Conservation (phyloP, 768 basidiomycete genomes). For the Fibroporia radiculosa region DNA sequence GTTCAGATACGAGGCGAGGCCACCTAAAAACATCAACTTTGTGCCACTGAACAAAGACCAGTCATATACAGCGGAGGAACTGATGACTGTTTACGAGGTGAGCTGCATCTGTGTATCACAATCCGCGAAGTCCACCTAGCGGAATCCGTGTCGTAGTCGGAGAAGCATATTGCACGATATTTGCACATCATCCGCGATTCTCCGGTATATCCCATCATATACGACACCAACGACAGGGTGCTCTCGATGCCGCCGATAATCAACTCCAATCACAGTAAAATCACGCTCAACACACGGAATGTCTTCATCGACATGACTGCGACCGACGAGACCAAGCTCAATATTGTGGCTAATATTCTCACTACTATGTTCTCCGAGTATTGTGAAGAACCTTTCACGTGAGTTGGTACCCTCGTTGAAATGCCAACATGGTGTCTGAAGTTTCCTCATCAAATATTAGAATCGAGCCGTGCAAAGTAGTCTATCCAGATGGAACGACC, state of each 20-base stretch:
- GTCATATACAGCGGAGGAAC: conserved; percentile 77
- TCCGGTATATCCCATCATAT: conserved; percentile 96
- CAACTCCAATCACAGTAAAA: conserved; percentile 96
- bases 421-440: not conserved
- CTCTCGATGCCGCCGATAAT: conserved; percentile 98
- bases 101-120: conserved; percentile 12
- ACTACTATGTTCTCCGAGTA: conserved; percentile 99
- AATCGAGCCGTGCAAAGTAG: conserved; percentile 87
- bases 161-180: conserved; percentile 85
- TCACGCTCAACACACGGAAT: conserved; percentile 87
- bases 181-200: conserved; percentile 91
- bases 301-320: conserved; percentile 97
- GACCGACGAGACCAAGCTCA: conserved; percentile 93
- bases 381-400: conserved; percentile 89
- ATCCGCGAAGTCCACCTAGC: too few species aligned
- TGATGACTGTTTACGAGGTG: conserved; percentile 94
- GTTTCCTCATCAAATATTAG: conserved; percentile 31
- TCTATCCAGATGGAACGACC: conserved; percentile 68
- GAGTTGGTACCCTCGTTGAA: conserved; percentile 20
- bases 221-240: conserved; percentile 81
- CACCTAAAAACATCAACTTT: conserved; percentile 89
- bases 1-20: conserved; percentile 78
- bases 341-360: conserved; percentile 92
- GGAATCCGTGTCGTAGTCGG: conserved; percentile 48
- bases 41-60: conserved; percentile 75